Conservation (phyloP, 306 rosid genomes). For the Cicer judaicum region DNA sequence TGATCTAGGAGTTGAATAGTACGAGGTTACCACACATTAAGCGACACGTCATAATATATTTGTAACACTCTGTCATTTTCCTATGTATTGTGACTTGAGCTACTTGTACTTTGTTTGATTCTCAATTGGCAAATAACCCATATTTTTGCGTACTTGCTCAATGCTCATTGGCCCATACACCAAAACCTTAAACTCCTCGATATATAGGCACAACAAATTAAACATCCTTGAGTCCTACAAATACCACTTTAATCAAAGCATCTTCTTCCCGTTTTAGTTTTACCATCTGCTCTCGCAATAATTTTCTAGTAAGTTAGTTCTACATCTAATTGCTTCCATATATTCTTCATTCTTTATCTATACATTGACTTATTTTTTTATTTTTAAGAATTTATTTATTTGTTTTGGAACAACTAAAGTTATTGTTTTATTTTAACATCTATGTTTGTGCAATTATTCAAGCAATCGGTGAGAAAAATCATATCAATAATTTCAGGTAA, state of each 20-base stretch:
- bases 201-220: not conserved
- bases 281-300: not conserved
- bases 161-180: not conserved
- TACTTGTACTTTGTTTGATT: not conserved
- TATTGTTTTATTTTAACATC: not conserved
- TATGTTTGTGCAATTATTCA: not conserved
- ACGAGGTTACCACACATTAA: not conserved
- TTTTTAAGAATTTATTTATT: not conserved
- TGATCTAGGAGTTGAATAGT: not conserved
- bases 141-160: not conserved
- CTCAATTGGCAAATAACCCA: not conserved
- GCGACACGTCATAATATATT: not conserved
- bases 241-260: conserved; percentile 13
- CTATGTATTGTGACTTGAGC: not conserved
- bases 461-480: not conserved
- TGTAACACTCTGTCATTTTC: not conserved
- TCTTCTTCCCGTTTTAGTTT: conserved; percentile 4
- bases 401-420: too few relatives aligned
- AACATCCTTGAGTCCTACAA: conserved; percentile 27
- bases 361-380: not conserved
- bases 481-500: not conserved
- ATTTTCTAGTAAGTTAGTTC: not conserved
- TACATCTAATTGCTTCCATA: not conserved
- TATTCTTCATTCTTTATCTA: not conserved
- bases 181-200: conserved; percentile 19